Conservation (phyloP, 2,329 filamentous ascomycete genomes). For the Sordariomycetes sp. region DNA sequence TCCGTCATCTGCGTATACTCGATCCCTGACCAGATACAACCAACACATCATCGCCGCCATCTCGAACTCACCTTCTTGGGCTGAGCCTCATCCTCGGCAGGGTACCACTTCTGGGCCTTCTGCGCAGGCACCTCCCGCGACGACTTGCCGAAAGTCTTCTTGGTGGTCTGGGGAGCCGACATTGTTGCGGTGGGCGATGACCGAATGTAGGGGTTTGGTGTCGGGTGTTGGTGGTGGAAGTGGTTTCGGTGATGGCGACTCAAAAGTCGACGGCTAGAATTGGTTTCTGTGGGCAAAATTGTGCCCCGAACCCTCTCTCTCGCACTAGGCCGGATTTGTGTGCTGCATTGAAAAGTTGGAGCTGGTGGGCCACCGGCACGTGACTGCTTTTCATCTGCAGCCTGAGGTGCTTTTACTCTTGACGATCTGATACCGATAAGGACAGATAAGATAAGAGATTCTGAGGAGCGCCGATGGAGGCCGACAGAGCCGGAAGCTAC, state of each 20-base stretch:
- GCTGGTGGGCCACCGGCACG: constrained; percentile 24
- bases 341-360: constrained; percentile 22
- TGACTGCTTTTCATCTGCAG: too few species aligned
- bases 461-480: too few species aligned
- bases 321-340: too few species aligned
- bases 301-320: too few species aligned
- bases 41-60: background rate
- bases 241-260: constrained; percentile 7
- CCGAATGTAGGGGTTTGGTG: too few species aligned
- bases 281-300: too few species aligned
- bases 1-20: too few species aligned
- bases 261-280: too few species aligned
- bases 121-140: constrained; percentile 86
- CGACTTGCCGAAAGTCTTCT: constrained; percentile 97
- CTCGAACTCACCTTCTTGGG: constrained; percentile 81
- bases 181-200: too few species aligned
- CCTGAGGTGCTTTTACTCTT: too few species aligned
- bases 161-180: constrained; percentile 66
- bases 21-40: too few species aligned
- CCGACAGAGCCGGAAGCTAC: constrained; percentile 23
- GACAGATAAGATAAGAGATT: constrained; percentile 3
- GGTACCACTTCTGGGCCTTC: constrained; percentile 99
- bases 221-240: constrained; percentile 21
- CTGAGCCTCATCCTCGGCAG: constrained; percentile 81
- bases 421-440: too few species aligned